Percentiles rank a stretch among this genome's conserved stretches.
phyloP scores from a whole-genome alignment of 176 grass and related monocot species.

The Lolium multiflorum region DNA sequence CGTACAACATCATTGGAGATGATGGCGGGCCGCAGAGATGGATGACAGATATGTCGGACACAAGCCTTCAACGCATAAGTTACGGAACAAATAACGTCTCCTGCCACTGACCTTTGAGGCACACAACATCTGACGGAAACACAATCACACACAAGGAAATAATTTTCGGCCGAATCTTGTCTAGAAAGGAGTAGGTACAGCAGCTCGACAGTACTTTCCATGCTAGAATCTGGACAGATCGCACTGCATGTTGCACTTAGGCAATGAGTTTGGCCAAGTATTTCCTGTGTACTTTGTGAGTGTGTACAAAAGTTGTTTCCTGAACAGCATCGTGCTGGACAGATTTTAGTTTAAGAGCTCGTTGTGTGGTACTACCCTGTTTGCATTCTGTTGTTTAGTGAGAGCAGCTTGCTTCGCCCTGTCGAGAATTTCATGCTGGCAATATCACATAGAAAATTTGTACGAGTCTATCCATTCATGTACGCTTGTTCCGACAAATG shows the following conservation, averaged over 20 bases:
- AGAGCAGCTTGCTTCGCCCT: constrained; percentile 31
- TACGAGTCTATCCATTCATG: constrained; percentile 31
- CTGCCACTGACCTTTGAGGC: constrained; percentile 61
- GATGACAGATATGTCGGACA: constrained; percentile 85
- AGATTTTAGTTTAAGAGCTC: constrained; percentile 46
- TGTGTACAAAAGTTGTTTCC: constrained; percentile 31
- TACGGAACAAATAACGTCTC: constrained; percentile 87
- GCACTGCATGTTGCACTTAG: background rate
- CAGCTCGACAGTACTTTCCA: constrained; percentile 10
- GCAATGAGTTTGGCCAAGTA: constrained; percentile 35
- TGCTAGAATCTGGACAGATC: constrained; percentile 28
- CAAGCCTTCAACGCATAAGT: constrained; percentile 76
- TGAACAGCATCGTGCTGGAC: constrained; percentile 27
- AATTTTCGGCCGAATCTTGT: constrained; percentile 29
- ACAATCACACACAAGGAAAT: background rate
- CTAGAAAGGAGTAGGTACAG: constrained; percentile 26
- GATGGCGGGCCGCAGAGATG: constrained; percentile 67
- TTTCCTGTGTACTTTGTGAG: constrained; percentile 10
- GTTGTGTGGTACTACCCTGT: constrained; percentile 4
- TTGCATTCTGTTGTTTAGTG: constrained; percentile 25
- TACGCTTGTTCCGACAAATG: background rate
- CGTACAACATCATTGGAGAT: constrained; percentile 82
- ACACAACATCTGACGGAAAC: constrained; percentile 39
- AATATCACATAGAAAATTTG: constrained; percentile 24
- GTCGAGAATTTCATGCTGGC: constrained; percentile 1